Percentiles rank a stretch among this genome's conserved stretches.
Evolutionary conservation across 495 filamentous ascomycete genomes (phyloP).

Genomic region (Tuber melanosporum): DNA sequence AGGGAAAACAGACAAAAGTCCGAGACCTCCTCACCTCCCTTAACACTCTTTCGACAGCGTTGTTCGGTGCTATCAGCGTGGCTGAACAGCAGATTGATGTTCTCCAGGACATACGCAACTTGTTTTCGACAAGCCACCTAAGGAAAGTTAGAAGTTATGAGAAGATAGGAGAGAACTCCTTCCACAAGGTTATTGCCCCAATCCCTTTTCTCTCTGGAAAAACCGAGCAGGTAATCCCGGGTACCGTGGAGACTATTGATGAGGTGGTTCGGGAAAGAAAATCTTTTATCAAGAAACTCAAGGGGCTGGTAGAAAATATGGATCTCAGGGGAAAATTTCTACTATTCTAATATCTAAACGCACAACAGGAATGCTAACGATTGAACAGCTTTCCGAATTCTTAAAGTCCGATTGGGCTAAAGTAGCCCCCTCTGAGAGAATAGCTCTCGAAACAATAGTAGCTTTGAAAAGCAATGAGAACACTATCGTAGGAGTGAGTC

Average conservation of each 20-base stretch:
- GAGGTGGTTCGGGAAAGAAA: neutral
- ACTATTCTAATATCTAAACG: too few species aligned
- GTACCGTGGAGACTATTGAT: neutral
- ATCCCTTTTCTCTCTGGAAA: neutral
- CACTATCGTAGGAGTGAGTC: too few species aligned
- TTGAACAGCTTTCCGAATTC: too few species aligned
- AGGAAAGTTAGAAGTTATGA: neutral
- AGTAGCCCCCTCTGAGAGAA: too few species aligned
- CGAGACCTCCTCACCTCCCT: neutral
- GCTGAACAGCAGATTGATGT: neutral
- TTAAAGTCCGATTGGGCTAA: too few species aligned
- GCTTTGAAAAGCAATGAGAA: too few species aligned
- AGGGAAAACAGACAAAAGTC: neutral
- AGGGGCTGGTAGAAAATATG: too few species aligned
- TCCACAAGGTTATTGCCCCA: neutral
- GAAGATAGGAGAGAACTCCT: neutral
- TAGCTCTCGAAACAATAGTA: too few species aligned
- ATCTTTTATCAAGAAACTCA: too few species aligned
- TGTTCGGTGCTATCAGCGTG: neutral
- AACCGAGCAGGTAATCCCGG: neutral
- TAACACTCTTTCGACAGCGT: neutral
- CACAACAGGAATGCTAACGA: too few species aligned
- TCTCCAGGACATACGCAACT: neutral
- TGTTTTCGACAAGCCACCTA: neutral
- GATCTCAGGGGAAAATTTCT: too few species aligned